Evolutionary conservation across 2,329 filamentous ascomycete genomes (phyloP), one percentile per base, ranked within the genome.

Genomic region (Thielaviopsis ethacetica): DNA sequence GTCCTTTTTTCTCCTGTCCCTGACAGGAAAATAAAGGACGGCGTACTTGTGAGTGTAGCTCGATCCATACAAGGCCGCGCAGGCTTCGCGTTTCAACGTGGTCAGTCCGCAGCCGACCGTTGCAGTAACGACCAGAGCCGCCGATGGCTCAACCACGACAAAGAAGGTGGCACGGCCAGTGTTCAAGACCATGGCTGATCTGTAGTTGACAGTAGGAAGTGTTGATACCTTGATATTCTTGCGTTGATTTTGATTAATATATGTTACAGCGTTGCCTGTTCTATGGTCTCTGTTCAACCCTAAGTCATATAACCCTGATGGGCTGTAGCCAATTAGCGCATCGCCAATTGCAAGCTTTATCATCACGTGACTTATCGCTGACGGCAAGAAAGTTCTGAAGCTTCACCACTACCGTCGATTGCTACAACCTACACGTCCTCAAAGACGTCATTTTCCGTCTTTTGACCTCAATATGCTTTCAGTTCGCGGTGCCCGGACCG

Each of bases 1-100:
- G 51, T 26, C 13, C 51, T 19, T 21, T 26, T 54, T 47, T 57
- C 22, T 24, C 27, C 24, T 51, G 17, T 34, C n/a, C 53, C 44
- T 13, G 7, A n/a, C 21, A n/a, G 24, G 17, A 21, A 52, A 34
- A 52, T 13, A 24, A 26, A 24, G 56, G 51, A 51, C 26, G 19
- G 21, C 24, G 47, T 5, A 5, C 21, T 57, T 30, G 47, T 27
- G 30, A n/a, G 21, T 59, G 57, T 65, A 83, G 76, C 75, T 84
- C 58, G 82, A 85, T 65, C 76, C 79, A 0, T 83, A 82, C 68
- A 79, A 77, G 65, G 73, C 80, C 2, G 82, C 81, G 2, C 77
- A 83, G 68, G 74, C 72, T 53, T 84, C 81, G 21, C 70, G 70
- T 17, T 85, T 81, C 70, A 84, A 84, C 62, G 65, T 77, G 17